Percentiles rank a stretch among this genome's conserved stretches.
These are phyloP conservation scores for Geotrichum histeridarum DNA, from an alignment of 1,139 yeast species.

Conservation along the genomic window DNA sequence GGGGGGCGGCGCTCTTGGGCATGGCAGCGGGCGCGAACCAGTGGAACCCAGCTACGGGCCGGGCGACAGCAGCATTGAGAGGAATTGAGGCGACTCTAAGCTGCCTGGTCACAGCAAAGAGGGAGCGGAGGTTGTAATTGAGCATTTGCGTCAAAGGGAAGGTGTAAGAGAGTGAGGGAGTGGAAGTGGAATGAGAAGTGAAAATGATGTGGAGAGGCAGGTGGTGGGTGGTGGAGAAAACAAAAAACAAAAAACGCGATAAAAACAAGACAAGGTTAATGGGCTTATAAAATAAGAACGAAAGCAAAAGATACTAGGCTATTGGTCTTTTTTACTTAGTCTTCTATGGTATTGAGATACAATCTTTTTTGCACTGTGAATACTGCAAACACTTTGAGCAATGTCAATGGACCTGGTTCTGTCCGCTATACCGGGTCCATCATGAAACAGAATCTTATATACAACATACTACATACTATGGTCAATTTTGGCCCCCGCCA, in stretches of 20 bases:
- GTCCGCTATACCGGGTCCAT: too few relatives aligned
- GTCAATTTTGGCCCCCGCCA: too few relatives aligned
- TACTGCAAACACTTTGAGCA: too few relatives aligned
- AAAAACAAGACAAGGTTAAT: neutral
- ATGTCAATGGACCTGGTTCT: too few relatives aligned
- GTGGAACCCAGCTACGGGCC: neutral
- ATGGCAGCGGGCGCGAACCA: conserved; percentile 18
- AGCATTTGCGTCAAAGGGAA: neutral
- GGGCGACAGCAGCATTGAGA: neutral
- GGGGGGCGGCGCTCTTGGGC: conserved; percentile 29
- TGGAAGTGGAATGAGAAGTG: neutral
- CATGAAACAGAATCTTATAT: too few relatives aligned
- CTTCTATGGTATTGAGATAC: too few relatives aligned
- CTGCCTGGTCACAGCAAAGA: neutral
- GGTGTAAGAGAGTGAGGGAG: conserved; percentile 1
- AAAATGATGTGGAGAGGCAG: too few relatives aligned
- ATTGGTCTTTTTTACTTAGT: too few relatives aligned
- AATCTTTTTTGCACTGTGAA: neutral
- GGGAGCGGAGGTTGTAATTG: neutral
- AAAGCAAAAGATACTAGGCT: too few relatives aligned
- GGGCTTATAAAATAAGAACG: neutral
- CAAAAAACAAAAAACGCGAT: neutral
- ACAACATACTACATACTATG: too few relatives aligned
- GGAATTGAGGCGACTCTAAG: neutral
- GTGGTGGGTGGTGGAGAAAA: too few relatives aligned